Percentiles rank a stretch among this genome's conserved stretches.
Evolutionary conservation across 176 grass and related monocot species (phyloP).

Genomic region (Oryza meyeriana): DNA sequence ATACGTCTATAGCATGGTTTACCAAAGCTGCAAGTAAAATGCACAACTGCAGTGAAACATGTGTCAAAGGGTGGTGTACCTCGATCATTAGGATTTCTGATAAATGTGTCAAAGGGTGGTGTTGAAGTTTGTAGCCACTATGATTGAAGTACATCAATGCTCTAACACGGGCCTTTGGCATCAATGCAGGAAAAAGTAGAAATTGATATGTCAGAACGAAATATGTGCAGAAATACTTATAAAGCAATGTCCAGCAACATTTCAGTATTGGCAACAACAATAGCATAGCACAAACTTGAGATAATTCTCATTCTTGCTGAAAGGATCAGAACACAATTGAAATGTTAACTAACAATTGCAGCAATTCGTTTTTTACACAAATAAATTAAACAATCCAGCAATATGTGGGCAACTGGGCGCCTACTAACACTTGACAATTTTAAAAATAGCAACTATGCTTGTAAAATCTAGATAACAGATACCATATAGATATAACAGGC

Average conservation of each 20-base stretch:
- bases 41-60: conserved; percentile 8
- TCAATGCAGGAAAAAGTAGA: conserved; percentile 14
- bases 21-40: neutral
- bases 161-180: conserved; percentile 60
- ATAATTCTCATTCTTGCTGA: conserved; percentile 8
- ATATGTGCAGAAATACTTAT: conserved; percentile 10
- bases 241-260: conserved; percentile 6
- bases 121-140: conserved; percentile 76
- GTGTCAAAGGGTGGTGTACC: conserved; percentile 60
- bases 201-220: conserved; percentile 12
- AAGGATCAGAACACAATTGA: conserved; percentile 1
- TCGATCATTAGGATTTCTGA: conserved; percentile 73
- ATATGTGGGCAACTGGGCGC: neutral
- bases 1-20: neutral
- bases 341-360: neutral
- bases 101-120: conserved; percentile 55
- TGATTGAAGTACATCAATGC: conserved; percentile 80
- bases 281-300: neutral
- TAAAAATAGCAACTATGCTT: neutral
- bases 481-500: neutral
- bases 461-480: neutral
- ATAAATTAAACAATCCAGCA: neutral
- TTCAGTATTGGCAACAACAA: neutral
- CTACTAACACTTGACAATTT: neutral
- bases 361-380: neutral